A percentile compares a stretch with the other conserved stretches of the same genome.
These are phyloP conservation scores for Aspergillus mulundensis DNA, from an alignment of 495 filamentous ascomycete species.

Conservation along the genomic window DNA sequence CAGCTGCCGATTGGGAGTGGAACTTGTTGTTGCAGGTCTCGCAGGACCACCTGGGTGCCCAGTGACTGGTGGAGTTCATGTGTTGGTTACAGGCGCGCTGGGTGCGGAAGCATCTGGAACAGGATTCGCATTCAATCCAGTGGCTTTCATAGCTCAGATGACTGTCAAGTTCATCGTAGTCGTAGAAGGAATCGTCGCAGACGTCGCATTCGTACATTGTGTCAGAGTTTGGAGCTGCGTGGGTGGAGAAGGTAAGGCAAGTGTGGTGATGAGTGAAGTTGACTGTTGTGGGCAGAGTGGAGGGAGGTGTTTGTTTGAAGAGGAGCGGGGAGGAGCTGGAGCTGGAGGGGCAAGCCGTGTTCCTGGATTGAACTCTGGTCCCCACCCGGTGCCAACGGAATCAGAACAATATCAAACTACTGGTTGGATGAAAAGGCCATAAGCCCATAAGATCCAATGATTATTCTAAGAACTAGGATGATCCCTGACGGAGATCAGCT, in stretches of 20 bases:
- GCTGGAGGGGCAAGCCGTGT: too few species aligned
- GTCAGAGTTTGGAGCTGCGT: neutral
- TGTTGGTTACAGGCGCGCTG: conserved; percentile 22
- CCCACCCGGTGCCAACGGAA: too few species aligned
- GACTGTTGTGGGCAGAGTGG: too few species aligned
- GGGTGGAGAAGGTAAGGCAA: too few species aligned
- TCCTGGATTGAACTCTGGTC: too few species aligned
- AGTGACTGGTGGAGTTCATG: conserved; percentile 30
- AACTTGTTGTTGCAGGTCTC: conserved; percentile 35
- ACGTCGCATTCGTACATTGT: conserved; percentile 12
- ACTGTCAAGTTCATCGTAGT: neutral
- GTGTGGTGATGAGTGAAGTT: neutral
- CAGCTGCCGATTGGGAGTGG: conserved; percentile 15
- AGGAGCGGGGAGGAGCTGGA: too few species aligned
- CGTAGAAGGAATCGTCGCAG: neutral
- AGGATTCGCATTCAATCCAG: conserved; percentile 30
- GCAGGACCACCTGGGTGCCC: conserved; percentile 24
- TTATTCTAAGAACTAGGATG: too few species aligned
- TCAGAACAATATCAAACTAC: too few species aligned
- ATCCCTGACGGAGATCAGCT: too few species aligned
- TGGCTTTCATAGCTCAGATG: conserved; percentile 6
- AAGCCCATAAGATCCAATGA: too few species aligned
- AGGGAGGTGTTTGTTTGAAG: too few species aligned
- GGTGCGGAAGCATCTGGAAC: conserved; percentile 20
- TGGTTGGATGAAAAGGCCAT: too few species aligned